Evolutionary conservation across 2,329 filamentous ascomycete genomes (phyloP).

Genomic region (Ophiostoma angusticollis): DNA sequence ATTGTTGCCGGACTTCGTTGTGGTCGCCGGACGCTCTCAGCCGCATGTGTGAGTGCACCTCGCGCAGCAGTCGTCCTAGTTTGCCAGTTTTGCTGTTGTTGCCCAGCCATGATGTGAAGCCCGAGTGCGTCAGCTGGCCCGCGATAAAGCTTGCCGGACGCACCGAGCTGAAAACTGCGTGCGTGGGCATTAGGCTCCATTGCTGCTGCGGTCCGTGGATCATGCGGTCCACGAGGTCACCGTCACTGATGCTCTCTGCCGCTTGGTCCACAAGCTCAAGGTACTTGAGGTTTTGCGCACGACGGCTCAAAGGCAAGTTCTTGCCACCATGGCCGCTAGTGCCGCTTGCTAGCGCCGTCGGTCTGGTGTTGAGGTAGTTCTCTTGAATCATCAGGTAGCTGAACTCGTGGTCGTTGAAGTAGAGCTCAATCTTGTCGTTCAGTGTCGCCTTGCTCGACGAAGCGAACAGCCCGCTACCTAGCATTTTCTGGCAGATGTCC

Average conservation of each 20-base stretch:
- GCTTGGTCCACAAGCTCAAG: constrained; percentile 79
- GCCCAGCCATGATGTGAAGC: constrained; percentile 85
- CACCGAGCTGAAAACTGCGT: constrained; percentile 92
- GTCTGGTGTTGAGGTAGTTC: constrained; percentile 82
- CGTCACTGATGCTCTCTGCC: constrained; percentile 92
- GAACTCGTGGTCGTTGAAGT: constrained; percentile 99
- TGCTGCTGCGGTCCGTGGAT: constrained; percentile 97
- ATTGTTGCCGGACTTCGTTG: constrained; percentile 88
- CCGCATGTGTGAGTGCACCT: constrained; percentile 95
- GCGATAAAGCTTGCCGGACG: constrained; percentile 77
- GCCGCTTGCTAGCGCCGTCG: constrained; percentile 48
- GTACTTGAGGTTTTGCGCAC: constrained; percentile 60
- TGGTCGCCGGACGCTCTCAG: constrained; percentile 80
- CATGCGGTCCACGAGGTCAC: constrained; percentile 92
- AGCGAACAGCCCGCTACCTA: constrained; percentile 76
- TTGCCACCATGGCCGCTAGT: too few species aligned
- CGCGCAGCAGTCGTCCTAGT: constrained; percentile 70
- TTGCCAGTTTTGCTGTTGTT: constrained; percentile 82
- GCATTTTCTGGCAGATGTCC: constrained; percentile 92
- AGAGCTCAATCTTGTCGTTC: constrained; percentile 96
- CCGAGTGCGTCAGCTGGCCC: constrained; percentile 60
- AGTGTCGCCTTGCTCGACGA: constrained; percentile 71
- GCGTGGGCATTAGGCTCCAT: constrained; percentile 94
- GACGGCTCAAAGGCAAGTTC: too few species aligned
- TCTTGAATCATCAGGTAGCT: constrained; percentile 97